Evolutionary conservation across 2,329 filamentous ascomycete species (phyloP).

Genomic region (Moelleriella libera): DNA sequence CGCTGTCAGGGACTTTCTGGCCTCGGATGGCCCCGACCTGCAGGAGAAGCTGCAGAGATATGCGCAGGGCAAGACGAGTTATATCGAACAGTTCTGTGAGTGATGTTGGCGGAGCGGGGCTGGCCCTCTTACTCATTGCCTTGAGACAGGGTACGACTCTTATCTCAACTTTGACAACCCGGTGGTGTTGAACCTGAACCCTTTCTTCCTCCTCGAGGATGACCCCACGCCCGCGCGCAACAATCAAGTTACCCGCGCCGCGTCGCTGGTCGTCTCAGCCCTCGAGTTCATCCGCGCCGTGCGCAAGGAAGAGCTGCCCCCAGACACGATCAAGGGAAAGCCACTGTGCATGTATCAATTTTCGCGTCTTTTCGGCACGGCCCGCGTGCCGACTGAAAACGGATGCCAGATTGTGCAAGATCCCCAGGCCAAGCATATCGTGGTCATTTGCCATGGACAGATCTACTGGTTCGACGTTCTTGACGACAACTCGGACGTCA

Average conservation of each 20-base stretch:
- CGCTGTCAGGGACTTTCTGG: conserved; percentile 73
- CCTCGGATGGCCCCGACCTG: conserved; percentile 64
- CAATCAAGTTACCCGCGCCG: conserved; percentile 89
- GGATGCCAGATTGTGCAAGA: conserved; percentile 95
- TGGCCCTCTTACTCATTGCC: not conserved
- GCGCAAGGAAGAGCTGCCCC: conserved; percentile 79
- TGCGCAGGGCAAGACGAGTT: conserved; percentile 80
- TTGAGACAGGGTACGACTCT: conserved; percentile 76
- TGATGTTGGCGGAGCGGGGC: conserved; percentile 8
- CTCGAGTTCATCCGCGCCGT: conserved; percentile 88
- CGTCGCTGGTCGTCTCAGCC: conserved; percentile 80
- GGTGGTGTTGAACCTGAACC: conserved; percentile 92
- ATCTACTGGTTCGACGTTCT: conserved; percentile 99
- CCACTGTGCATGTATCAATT: conserved; percentile 98
- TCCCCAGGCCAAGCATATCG: conserved; percentile 80
- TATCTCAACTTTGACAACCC: conserved; percentile 97
- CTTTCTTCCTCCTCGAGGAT: conserved; percentile 94
- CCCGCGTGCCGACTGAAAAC: conserved; percentile 82
- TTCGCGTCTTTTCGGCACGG: conserved; percentile 86
- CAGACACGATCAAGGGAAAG: conserved; percentile 69
- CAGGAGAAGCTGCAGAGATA: conserved; percentile 87
- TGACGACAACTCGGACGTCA: conserved; percentile 84
- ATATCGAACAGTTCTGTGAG: conserved; percentile 97
- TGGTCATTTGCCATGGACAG: conserved; percentile 87
- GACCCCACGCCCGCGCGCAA: conserved; percentile 93